Base-by-base conservation (phyloP, 129 eudicot genomes). In the Centrapalus pauciflorus region DNA sequence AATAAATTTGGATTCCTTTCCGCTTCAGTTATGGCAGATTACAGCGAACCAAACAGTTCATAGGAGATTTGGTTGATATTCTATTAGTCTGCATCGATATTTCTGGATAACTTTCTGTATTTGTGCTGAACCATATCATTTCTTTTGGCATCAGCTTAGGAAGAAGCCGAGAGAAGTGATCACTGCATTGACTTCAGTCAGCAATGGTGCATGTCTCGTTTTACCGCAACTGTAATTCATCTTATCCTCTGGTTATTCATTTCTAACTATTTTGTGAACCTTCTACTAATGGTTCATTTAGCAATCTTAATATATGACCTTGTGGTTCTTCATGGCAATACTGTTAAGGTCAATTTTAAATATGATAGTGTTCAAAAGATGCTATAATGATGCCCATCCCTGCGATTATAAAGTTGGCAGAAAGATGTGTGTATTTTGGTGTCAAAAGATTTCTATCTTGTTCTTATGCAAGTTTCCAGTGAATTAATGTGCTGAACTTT, bases 191-290 rank as follows among this genome's bases (percentile, higher is more conserved):
- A 52, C 56, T 19, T 17, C 21, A 6, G 40, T 3, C 38, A 43
- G 55, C 52, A 4, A 74, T 74, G 79, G 79, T 74, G 34, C 73
- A 74, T 11, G 73, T 66, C 5, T 3, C 51, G 0, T 66, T 65
- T 74, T 74, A 74, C 38, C 79, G 79, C 43, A 74, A 74, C 73
- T 65, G 79, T 74, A 74, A 56, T 7, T 56, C 52, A 12, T 55
- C 29, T 29, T 23, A 12, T 25, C 45, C 23, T 25, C 19, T 19
- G 6, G 19, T 5, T 48, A 48, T 7, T 2, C 23, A 14, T 23
- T 17, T 17, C 6, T 48, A 48, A 14, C 12, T 17, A 6, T n/a
- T n/a, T n/a, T n/a, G n/a, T n/a, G n/a, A n/a, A n/a, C n/a, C n/a
- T n/a, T n/a, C n/a, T n/a, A n/a, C n/a, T n/a, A n/a, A n/a, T n/a